Base-by-base conservation (phyloP, 495 filamentous ascomycete genomes). In the Penicillium silybi region DNA sequence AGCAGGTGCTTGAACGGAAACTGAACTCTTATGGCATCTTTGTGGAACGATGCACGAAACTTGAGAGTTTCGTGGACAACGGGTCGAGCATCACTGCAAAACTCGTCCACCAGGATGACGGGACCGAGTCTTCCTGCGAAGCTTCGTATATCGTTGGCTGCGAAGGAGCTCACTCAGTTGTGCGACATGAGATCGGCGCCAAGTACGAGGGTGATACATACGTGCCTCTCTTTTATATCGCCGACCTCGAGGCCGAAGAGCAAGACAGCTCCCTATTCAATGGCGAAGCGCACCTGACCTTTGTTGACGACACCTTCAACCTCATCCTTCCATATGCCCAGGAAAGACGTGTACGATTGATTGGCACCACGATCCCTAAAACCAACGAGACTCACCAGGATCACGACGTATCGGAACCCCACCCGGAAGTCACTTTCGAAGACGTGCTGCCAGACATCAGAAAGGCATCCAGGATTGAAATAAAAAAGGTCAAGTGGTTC, bases 401-500 rank as follows among this genome's bases (percentile, higher is more conserved):
- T 17, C 35, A 39, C 20, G 48, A 51, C 10, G 17, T 37, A 13
- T 41, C 50, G 10, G 41, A 44, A 1, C 26, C 46, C 32, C 41
- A 53, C 3, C 42, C 47, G 23, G 39, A 67, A 1, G 34, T 73
- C 22, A 64, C 58, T 0, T 64, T 71, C 20, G 68, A 68, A 8
- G 62, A 68, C 23, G 51, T 73, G 6, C 50, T 59, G 3, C 53
- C 61, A 2, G 48, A 62, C 13, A 58, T 63, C 16, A 48, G 49
- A 25, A 47, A 54, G 29, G 48, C 48, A 1, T 41, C 60, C 19
- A 51, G 57, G 8, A 27, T 71, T 17, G 45, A 59, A 1, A 59
- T 68, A 13, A 61, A 62, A 47, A 64, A 68, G n/a, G 52, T 68
- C 11, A 68, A 69, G 35, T 71, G 68, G 64, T 71, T 71, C 48